Evolutionary conservation across 805 yeast species (phyloP).

Genomic region (Metschnikowia lochheadii): DNA sequence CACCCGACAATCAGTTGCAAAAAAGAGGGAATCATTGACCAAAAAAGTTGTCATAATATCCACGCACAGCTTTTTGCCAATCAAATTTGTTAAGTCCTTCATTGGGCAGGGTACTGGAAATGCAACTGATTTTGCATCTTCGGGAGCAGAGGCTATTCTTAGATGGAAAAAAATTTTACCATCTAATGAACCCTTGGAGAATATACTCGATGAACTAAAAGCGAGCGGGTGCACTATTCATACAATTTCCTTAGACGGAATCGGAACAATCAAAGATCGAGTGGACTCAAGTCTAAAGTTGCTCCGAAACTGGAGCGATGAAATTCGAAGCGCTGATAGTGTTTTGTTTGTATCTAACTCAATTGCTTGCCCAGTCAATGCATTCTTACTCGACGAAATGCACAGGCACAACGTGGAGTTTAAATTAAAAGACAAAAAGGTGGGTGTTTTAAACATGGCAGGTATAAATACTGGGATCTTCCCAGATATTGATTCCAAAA

Average conservation of each 20-base stretch:
- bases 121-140: conserved; percentile 16
- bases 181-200: neutral
- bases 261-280: conserved; percentile 31
- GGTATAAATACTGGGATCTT: conserved; percentile 34
- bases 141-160: neutral
- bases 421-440: conserved; percentile 15
- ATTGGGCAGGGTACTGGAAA: conserved; percentile 38
- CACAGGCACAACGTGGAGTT: conserved; percentile 8
- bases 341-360: conserved; percentile 33
- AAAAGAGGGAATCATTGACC: conserved; percentile 3
- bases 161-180: neutral
- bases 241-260: conserved; percentile 40
- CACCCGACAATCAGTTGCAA: conserved; percentile 5
- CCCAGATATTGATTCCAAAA: conserved; percentile 29
- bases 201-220: neutral
- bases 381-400: conserved; percentile 24
- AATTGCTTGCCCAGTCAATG: conserved; percentile 31
- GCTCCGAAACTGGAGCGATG: conserved; percentile 31
- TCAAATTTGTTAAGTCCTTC: conserved; percentile 32
- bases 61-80: conserved; percentile 39
- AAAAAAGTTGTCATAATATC: conserved; percentile 30
- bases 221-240: conserved; percentile 23
- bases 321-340: conserved; percentile 28
- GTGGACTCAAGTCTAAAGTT: conserved; percentile 23
- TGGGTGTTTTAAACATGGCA: conserved; percentile 36